Evolutionary conservation across 2,329 filamentous ascomycete species (phyloP).

Genomic region (Colletotrichum cordylinicola): DNA sequence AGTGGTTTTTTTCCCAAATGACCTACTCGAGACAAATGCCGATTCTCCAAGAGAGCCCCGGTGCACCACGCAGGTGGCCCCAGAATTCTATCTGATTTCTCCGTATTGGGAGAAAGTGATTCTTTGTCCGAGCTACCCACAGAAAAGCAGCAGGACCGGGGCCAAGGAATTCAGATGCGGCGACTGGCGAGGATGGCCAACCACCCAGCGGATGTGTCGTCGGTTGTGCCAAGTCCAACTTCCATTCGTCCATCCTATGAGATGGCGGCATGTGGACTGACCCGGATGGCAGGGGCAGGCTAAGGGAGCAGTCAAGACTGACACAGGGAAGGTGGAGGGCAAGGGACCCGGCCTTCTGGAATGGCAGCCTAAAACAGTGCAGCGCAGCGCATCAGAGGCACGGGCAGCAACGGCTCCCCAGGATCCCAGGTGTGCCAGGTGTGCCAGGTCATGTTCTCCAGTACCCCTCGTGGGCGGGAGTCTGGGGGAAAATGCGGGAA

Average conservation of each 20-base stretch:
- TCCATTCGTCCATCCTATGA: constrained; percentile 23
- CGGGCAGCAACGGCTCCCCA: background rate
- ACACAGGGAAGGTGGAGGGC: background rate
- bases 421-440: background rate
- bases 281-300: constrained; percentile 10
- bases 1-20: background rate
- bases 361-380: constrained; percentile 9
- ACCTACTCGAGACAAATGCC: background rate
- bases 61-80: background rate
- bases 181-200: background rate
- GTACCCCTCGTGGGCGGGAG: background rate
- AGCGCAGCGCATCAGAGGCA: background rate
- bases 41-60: background rate
- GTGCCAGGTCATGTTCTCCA: background rate
- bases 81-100: background rate
- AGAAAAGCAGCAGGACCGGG: background rate
- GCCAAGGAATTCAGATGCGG: background rate
- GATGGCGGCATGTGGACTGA: constrained; percentile 16
- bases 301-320: background rate
- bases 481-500: constrained; percentile 17
- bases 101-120: background rate
- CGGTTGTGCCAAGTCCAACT: constrained; percentile 18
- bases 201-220: background rate
- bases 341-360: constrained; percentile 19
- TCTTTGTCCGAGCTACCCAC: background rate